Conservation (phyloP, 2,329 filamentous ascomycete genomes). For the Dothideomycetidae sp. region DNA sequence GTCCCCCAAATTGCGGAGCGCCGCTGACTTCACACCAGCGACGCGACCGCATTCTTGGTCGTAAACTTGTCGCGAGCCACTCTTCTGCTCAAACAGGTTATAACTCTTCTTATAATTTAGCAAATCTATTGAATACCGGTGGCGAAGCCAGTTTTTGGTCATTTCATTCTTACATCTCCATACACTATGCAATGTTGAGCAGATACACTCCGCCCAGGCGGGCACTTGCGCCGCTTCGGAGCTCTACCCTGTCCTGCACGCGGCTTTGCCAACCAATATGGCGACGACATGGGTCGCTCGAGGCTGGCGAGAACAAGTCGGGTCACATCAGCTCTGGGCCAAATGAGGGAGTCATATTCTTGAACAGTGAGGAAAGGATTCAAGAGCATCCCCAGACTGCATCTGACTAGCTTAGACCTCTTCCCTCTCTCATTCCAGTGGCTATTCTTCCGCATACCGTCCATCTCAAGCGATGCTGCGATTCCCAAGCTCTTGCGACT, state of each 20-base stretch:
- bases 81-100: too few relatives aligned
- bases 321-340: slow-evolving; percentile 67
- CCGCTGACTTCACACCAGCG: not conserved
- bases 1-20: not conserved
- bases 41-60: too few relatives aligned
- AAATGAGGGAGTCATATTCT: slow-evolving; percentile 75
- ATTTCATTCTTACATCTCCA: too few relatives aligned
- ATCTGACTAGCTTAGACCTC: too few relatives aligned
- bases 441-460: slow-evolving; percentile 38
- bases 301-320: slow-evolving; percentile 48
- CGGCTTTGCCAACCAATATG: not conserved
- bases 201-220: slow-evolving; percentile 4
- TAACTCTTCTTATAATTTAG: too few relatives aligned
- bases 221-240: not conserved
- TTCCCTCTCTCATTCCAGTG: slow-evolving; percentile 67
- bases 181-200: slow-evolving; percentile 8
- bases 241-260: not conserved
- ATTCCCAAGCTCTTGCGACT: slow-evolving; percentile 28
- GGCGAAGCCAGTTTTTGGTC: too few relatives aligned
- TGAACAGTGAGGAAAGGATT: slow-evolving; percentile 71
- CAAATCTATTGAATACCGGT: too few relatives aligned
- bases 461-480: slow-evolving; percentile 35
- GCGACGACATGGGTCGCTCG: slow-evolving; percentile 22
- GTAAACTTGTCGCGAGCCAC: too few relatives aligned
- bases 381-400: too few relatives aligned